Percentiles rank a stretch among this genome's conserved stretches.
Conservation (phyloP, 2,329 filamentous ascomycete genomes). For the Curvularia spicifera region DNA sequence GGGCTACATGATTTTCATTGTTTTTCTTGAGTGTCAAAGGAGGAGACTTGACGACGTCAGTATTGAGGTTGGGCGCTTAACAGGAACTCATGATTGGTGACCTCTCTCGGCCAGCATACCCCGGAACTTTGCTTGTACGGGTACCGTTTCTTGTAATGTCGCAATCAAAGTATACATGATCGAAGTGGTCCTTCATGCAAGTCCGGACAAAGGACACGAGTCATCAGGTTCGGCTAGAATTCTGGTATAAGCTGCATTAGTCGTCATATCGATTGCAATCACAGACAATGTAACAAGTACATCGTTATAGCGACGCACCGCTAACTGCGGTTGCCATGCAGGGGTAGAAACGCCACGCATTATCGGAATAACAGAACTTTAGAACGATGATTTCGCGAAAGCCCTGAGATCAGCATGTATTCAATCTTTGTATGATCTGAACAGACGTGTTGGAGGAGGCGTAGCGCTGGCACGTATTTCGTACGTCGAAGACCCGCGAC, state of each 20-base stretch:
- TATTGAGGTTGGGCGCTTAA: slow-evolving; percentile 10
- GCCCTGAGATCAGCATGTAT: neutral
- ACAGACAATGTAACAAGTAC: neutral
- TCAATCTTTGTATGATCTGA: slow-evolving; percentile 2
- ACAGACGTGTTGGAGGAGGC: neutral
- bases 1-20: neutral
- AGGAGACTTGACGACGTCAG: neutral
- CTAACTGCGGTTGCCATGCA: neutral
- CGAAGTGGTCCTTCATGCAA: no score
- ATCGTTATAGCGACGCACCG: neutral
- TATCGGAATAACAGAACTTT: neutral
- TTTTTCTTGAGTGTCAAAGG: neutral
- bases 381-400: neutral
- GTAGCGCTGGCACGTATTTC: slow-evolving; percentile 26
- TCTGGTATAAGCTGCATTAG: neutral
- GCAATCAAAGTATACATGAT: neutral
- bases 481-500: slow-evolving; percentile 22
- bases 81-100: slow-evolving; percentile 5
- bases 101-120: neutral
- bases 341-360: neutral
- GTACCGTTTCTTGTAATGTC: neutral
- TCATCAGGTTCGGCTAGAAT: no score
- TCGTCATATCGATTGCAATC: neutral
- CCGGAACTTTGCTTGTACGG: neutral
- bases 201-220: no score